phyloP scores from a whole-genome alignment of 192 early-diverging fungal species.

The Coemansia aciculifera region DNA sequence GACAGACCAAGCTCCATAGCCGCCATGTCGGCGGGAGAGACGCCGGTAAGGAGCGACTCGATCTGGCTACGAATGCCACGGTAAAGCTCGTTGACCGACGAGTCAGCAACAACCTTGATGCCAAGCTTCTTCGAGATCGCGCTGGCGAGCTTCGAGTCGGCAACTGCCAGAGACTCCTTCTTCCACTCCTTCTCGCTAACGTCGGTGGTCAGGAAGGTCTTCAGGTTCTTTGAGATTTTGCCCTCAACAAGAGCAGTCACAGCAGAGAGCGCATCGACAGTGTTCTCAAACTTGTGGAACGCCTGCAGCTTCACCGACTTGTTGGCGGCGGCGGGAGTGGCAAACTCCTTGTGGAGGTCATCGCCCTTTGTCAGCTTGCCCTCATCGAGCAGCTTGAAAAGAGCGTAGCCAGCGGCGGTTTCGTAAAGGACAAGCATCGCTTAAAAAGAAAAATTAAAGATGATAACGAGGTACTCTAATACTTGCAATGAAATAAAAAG shows the following conservation, averaged over 20 bases:
- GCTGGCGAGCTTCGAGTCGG: slow-evolving; percentile 87
- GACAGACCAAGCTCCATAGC: slow-evolving; percentile 98
- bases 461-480: background rate
- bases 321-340: slow-evolving; percentile 84
- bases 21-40: slow-evolving; percentile 83
- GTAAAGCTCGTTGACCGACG: slow-evolving; percentile 87
- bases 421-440: slow-evolving; percentile 94
- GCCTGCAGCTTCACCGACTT: slow-evolving; percentile 92
- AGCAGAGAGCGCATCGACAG: slow-evolving; percentile 92
- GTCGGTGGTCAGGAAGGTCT: slow-evolving; percentile 84
- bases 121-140: slow-evolving; percentile 84
- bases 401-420: slow-evolving; percentile 94
- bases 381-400: slow-evolving; percentile 94
- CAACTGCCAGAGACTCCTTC: slow-evolving; percentile 89
- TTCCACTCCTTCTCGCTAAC: slow-evolving; percentile 85
- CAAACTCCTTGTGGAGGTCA: slow-evolving; percentile 85
- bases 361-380: slow-evolving; percentile 86
- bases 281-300: slow-evolving; percentile 98
- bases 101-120: slow-evolving; percentile 82
- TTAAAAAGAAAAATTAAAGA: background rate
- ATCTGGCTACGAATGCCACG: slow-evolving; percentile 96
- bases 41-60: slow-evolving; percentile 83
- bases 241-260: slow-evolving; percentile 96
- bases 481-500: background rate
- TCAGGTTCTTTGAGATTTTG: slow-evolving; percentile 93